phyloP scores from a whole-genome alignment of 2,329 filamentous ascomycete species.

The Madurella mycetomatis region DNA sequence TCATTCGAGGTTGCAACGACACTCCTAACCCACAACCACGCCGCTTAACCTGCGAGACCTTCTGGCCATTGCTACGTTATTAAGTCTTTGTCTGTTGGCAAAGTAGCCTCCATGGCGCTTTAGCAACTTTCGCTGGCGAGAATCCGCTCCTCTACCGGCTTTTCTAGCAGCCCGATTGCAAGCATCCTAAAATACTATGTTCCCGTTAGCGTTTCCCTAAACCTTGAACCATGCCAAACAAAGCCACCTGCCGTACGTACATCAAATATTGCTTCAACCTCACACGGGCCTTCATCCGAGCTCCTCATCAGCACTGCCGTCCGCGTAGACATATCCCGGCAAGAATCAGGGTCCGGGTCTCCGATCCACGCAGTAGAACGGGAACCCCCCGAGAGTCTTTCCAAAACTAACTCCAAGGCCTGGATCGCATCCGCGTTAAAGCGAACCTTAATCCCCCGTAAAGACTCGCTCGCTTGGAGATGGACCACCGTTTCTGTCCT shows the following conservation, averaged over 20 bases:
- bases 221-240: neutral
- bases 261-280: slow-evolving; percentile 10
- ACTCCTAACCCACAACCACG: too few species aligned
- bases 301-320: neutral
- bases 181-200: slow-evolving; percentile 11
- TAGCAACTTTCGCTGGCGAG: too few species aligned
- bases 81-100: neutral
- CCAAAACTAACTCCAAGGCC: slow-evolving; percentile 1
- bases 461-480: slow-evolving; percentile 1
- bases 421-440: slow-evolving; percentile 4
- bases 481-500: slow-evolving; percentile 5
- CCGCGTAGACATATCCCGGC: neutral
- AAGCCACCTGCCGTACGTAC: neutral
- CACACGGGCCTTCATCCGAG: neutral
- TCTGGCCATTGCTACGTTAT: too few species aligned
- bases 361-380: slow-evolving; percentile 9
- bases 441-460: slow-evolving; percentile 3
- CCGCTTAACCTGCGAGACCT: too few species aligned
- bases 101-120: too few species aligned
- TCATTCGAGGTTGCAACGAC: neutral
- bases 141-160: too few species aligned
- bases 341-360: neutral
- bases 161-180: neutral
- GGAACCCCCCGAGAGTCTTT: neutral
- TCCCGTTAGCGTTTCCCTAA: neutral